These are phyloP conservation scores for Spongiforma sp. DNA, from an alignment of 1,284 basidiomycete genomes.

Conservation along the genomic window DNA sequence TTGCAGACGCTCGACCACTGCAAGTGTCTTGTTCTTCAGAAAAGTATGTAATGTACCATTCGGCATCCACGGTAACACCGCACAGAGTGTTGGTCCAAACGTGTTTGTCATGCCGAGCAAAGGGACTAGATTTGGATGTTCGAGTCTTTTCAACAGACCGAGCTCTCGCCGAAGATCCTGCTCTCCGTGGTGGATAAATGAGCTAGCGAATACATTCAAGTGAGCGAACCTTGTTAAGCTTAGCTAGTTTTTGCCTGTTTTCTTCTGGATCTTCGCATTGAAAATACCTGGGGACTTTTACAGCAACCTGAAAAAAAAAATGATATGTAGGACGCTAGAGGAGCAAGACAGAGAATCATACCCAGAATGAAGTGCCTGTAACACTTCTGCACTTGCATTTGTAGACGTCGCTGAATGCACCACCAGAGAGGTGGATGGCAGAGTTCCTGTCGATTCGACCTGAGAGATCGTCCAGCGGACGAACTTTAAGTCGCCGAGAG, in stretches of 20 bases:
- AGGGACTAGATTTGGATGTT: too few relatives aligned
- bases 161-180: conserved; percentile 7
- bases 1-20: too few relatives aligned
- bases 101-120: too few relatives aligned
- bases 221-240: not conserved
- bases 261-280: conserved; percentile 2
- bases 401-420: too few relatives aligned
- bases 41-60: not conserved
- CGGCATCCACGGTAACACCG: not conserved
- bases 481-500: too few relatives aligned
- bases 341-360: not conserved
- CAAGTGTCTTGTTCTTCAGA: too few relatives aligned
- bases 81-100: not conserved
- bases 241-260: not conserved
- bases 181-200: too few relatives aligned
- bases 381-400: too few relatives aligned
- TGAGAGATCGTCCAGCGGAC: conserved; percentile 8
- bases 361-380: not conserved
- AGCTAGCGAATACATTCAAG: not conserved
- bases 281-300: conserved; percentile 8
- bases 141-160: too few relatives aligned
- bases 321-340: not conserved
- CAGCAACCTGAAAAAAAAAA: conserved; percentile 1
- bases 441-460: too few relatives aligned
- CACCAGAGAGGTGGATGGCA: too few relatives aligned